Percentiles rank a stretch among this genome's conserved stretches.
Conservation (phyloP, 306 rosid species). For the Lathyrus tuberosus region DNA sequence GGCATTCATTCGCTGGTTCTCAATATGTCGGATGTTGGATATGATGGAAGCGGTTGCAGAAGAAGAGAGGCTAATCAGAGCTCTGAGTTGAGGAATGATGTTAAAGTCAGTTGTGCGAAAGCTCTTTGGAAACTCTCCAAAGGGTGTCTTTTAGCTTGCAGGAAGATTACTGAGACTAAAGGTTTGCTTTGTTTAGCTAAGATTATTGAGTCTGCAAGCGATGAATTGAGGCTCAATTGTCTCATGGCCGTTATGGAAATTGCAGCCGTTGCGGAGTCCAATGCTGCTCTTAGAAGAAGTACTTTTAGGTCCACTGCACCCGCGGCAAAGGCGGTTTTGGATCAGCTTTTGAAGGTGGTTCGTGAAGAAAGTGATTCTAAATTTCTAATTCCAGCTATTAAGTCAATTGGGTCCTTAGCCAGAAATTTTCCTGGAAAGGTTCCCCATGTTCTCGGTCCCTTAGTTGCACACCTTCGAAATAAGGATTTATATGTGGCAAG, state of each 20-base stretch:
- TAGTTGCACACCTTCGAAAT: slow-evolving; percentile 68
- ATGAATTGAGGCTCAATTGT: slow-evolving; percentile 68
- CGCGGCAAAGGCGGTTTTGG: slow-evolving; percentile 71
- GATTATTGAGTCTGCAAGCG: slow-evolving; percentile 66
- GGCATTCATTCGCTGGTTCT: slow-evolving; percentile 66
- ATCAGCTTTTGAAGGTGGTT: slow-evolving; percentile 75
- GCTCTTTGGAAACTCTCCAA: slow-evolving; percentile 84
- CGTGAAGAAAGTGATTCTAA: slow-evolving; percentile 43
- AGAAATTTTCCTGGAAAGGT: slow-evolving; percentile 79
- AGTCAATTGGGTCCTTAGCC: slow-evolving; percentile 78
- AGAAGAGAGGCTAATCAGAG: slow-evolving; percentile 51
- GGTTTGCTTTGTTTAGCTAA: slow-evolving; percentile 89
- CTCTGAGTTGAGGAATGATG: slow-evolving; percentile 54
- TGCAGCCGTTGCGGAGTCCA: slow-evolving; percentile 64
- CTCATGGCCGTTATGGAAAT: slow-evolving; percentile 88
- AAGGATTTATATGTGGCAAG: slow-evolving; percentile 60
- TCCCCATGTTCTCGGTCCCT: slow-evolving; percentile 67
- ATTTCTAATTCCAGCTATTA: slow-evolving; percentile 70
- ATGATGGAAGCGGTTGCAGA: slow-evolving; percentile 66
- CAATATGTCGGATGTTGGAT: slow-evolving; percentile 42
- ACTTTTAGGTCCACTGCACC: slow-evolving; percentile 77
- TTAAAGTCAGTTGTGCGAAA: slow-evolving; percentile 70
- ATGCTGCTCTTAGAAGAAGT: slow-evolving; percentile 66
- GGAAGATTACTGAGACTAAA: slow-evolving; percentile 76
- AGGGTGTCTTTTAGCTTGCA: slow-evolving; percentile 55